Base-by-base conservation (phyloP, 768 basidiomycete genomes). In the Filobasidium floriforme region DNA sequence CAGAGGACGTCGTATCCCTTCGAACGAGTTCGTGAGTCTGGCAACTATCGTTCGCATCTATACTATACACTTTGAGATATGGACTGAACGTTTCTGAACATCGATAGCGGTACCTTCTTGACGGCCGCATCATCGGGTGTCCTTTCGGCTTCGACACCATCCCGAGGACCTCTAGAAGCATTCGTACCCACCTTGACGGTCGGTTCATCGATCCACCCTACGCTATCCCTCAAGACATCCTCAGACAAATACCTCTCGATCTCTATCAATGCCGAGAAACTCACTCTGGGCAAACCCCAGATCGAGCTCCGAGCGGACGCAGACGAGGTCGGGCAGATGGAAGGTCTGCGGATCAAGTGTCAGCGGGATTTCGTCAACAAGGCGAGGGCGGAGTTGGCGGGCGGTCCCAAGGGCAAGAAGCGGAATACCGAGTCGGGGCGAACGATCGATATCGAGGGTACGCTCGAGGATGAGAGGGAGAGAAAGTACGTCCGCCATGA, bases 71-170 rank as follows among this genome's bases (percentile, higher is more conserved):
- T n/a, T n/a, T n/a, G n/a, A n/a, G n/a, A 15, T 37, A 37, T 37
- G 9, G 9, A 37, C 55, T 49, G 46, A 15, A 49, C 46, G 5
- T 15, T 49, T 14, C 18, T 41, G 1, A 18, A 28, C 60, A n/a
- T n/a, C n/a, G n/a, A n/a, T n/a, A 77, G 76, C 1, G 77, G 77
- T 0, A 78, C 77, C 28, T 78, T 78, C 73, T 66, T 78, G 1
- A 76, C 77, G 14, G 77, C 77, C 15, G 66, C 70, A 7, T 72
- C 77, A n/a, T 75, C 75, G 7, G 77, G 75, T 10, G 69, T 65
- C 3, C 60, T 78, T 32, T 69, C 75, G 15, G 77, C 77, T 26
- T 63, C 61, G 7, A 76, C 76, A 9, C 75, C 77, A 10, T 78
- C 77, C 1, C 65, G 77, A 60, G 77, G 77, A 7, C 77, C 77